Evolutionary conservation across 495 filamentous ascomycete species (phyloP), one percentile per base, ranked within the genome.

Genomic region (Aspergillus incahuasiensis): DNA sequence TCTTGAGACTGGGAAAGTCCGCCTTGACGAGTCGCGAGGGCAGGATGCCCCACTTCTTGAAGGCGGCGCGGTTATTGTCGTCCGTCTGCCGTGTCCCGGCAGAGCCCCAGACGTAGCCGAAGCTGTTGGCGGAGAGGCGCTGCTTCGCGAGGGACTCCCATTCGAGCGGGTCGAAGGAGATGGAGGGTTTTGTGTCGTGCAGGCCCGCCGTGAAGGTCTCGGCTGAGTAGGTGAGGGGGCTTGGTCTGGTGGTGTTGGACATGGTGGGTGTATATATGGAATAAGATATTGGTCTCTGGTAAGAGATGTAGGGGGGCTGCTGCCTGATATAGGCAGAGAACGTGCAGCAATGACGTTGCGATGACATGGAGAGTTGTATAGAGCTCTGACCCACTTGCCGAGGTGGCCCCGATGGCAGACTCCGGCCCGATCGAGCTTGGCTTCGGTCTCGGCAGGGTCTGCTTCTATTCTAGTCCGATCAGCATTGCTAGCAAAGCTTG

Each of bases 11-110:
- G 0, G 63, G 57, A 24, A 63, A 62, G 13, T 52, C 39, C 1
- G 59, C n/a, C 21, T 61, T 57, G 3, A 63, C 57, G 16, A 74
- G 53, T 7, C 70, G 67, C 11, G 63, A 53, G 0, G 73, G 71
- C 0, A 74, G 41, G 20, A 77, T 68, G 0, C 52, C 54, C 73
- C 74, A 77, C 57, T 64, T 64, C n/a, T 39, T 42, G 51, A 79
- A 79, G 1, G 74, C 74, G 12, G 59, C 57, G 5, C 63, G 63
- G 54, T 79, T 79, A 59, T 68, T 71, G 15, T 55, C 47, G 11
- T 56, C 57, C 8, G 74, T 79, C 44, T 74, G 61, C 20, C 69
- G 51, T 1, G 56, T 62, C 0, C 76, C 74, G 5, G 74, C 74
- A n/a, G 62, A 67, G 18, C 71, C 70, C 22, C 60, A 52, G 22